Conservation (phyloP, 1,284 basidiomycete species). For the Fomitopsis pinicola region DNA sequence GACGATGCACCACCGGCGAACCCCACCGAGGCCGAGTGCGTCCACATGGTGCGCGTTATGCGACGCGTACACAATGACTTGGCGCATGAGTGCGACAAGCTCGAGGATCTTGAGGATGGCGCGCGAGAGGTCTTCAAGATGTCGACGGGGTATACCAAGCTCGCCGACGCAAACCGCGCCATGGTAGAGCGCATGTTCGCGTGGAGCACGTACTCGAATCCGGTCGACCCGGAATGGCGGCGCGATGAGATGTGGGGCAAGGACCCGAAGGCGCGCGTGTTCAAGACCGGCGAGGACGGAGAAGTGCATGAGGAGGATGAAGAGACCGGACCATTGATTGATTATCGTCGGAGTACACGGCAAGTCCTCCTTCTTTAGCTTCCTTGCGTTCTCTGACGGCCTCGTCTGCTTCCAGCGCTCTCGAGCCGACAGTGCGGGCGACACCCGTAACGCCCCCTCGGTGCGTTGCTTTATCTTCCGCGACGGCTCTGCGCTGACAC, state of each 20-base stretch:
- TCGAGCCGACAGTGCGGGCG: no score
- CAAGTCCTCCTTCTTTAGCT: background rate
- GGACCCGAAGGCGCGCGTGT: background rate
- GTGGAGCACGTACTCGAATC: background rate
- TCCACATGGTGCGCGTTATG: background rate
- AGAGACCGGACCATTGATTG: background rate
- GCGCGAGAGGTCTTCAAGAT: background rate
- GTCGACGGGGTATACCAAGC: background rate
- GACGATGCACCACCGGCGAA: background rate
- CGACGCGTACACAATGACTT: background rate
- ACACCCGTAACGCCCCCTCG: no score
- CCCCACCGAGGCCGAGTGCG: background rate
- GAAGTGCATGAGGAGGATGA: background rate
- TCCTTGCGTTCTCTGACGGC: background rate
- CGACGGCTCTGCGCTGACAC: no score
- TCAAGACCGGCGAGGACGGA: background rate
- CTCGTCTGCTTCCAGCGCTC: no score
- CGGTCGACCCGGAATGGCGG: background rate
- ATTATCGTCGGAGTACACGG: background rate
- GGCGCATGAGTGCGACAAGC: background rate
- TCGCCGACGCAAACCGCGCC: background rate
- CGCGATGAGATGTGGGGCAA: background rate
- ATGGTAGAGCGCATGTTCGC: no score
- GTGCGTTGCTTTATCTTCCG: no score
- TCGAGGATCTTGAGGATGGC: background rate